These are phyloP conservation scores for Aureobasidium mangrovei DNA, from an alignment of 2,329 filamentous ascomycete species.

Conservation along the genomic window DNA sequence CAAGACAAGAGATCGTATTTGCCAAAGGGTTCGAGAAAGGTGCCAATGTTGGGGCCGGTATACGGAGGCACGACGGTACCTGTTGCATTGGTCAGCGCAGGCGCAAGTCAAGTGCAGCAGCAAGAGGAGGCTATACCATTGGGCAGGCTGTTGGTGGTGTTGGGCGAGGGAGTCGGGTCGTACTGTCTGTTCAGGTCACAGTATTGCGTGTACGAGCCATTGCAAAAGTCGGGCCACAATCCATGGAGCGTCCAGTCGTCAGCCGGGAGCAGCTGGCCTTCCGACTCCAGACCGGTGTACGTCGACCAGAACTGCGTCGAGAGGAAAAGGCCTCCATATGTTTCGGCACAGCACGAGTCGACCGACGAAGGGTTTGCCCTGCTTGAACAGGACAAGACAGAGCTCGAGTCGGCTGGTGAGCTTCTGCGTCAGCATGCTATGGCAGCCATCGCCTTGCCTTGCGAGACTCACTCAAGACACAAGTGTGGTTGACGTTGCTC, in stretches of 20 bases:
- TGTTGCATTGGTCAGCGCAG: background rate
- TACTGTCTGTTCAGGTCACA: conserved; percentile 58
- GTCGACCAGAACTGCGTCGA: conserved; percentile 58
- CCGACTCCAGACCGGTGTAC: conserved; percentile 50
- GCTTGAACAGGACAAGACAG: conserved; percentile 42
- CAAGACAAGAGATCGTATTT: conserved; percentile 52
- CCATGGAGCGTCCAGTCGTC: conserved; percentile 54
- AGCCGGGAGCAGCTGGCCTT: conserved; percentile 50
- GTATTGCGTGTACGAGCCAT: conserved; percentile 57
- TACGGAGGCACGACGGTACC: conserved; percentile 47
- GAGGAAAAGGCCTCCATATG: conserved; percentile 54
- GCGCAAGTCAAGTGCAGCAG: background rate
- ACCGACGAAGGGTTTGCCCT: conserved; percentile 34
- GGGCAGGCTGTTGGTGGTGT: conserved; percentile 51
- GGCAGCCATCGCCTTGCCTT: conserved; percentile 16
- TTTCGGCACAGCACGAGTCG: conserved; percentile 58
- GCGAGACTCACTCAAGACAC: conserved; percentile 36
- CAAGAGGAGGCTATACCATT: conserved; percentile 33
- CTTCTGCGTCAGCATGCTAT: conserved; percentile 18
- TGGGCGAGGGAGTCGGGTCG: conserved; percentile 49
- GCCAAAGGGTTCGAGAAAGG: conserved; percentile 50
- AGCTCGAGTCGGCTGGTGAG: conserved; percentile 14
- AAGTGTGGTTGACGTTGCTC: conserved; percentile 49
- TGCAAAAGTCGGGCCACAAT: conserved; percentile 47
- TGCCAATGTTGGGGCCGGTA: conserved; percentile 48